Evolutionary conservation across 768 basidiomycete species (phyloP).

Genomic region (Boletales sp.): DNA sequence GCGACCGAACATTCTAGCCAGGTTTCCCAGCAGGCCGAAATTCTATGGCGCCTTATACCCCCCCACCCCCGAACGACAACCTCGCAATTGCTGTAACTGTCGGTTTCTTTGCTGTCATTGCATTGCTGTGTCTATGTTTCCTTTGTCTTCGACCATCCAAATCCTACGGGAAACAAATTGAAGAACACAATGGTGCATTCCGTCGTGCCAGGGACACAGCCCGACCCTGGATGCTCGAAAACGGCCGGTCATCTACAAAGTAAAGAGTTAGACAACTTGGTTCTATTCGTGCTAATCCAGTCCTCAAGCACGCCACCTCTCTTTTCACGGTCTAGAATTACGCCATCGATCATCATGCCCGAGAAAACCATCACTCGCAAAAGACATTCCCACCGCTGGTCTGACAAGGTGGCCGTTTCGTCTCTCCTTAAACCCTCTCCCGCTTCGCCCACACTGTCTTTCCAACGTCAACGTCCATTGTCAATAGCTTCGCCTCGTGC

Average conservation of each 20-base stretch:
- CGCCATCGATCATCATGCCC: constrained; percentile 51
- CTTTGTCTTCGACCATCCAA: constrained; percentile 43
- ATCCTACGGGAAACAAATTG: constrained; percentile 33
- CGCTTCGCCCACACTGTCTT: constrained; percentile 36
- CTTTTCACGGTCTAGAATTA: constrained; percentile 41
- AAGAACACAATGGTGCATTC: constrained; percentile 40
- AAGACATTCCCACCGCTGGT: constrained; percentile 40
- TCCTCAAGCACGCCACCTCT: constrained; percentile 22
- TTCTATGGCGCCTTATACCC: constrained; percentile 11
- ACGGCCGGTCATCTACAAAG: constrained; percentile 6
- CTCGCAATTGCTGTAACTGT: constrained; percentile 46
- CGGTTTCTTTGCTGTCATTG: constrained; percentile 10
- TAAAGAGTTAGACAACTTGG: neutral
- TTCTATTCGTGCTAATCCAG: neutral
- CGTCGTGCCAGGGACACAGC: constrained; percentile 19
- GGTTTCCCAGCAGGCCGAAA: neutral
- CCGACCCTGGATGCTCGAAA: constrained; percentile 8
- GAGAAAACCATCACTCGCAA: constrained; percentile 41
- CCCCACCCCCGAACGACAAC: constrained; percentile 29
- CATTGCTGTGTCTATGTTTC: constrained; percentile 32
- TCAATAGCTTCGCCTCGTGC: constrained; percentile 11
- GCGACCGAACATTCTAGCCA: neutral
- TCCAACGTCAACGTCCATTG: neutral
- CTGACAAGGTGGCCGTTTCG: constrained; percentile 37
- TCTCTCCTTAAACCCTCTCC: constrained; percentile 41